These are phyloP conservation scores for Acmispon strigosus DNA, from an alignment of 306 rosid species.

Conservation along the genomic window DNA sequence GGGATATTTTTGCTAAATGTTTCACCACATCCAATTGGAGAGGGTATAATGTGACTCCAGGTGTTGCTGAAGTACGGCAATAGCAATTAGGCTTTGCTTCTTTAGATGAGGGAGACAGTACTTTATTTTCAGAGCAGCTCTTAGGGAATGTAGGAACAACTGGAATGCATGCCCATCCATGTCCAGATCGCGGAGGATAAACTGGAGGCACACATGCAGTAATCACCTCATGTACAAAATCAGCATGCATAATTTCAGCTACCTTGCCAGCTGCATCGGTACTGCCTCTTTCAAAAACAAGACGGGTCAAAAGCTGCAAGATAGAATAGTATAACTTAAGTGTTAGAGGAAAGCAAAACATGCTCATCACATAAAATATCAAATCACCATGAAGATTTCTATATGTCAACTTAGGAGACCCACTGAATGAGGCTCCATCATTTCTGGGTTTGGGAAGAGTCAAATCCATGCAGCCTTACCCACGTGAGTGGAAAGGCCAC, in stretches of 20 bases:
- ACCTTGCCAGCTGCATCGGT: conserved; percentile 95
- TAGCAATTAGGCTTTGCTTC: conserved; percentile 79
- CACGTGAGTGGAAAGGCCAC: background rate
- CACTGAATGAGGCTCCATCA: background rate
- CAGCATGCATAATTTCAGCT: conserved; percentile 94
- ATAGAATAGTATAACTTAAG: conserved; percentile 14
- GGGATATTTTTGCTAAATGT: conserved; percentile 93
- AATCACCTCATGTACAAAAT: conserved; percentile 94
- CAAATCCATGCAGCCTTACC: background rate
- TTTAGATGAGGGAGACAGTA: conserved; percentile 71
- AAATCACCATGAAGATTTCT: background rate
- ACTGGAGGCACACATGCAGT: conserved; percentile 98
- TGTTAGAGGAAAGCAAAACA: conserved; percentile 11
- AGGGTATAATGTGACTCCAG: conserved; percentile 85
- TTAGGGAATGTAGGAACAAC: conserved; percentile 64
- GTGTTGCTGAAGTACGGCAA: conserved; percentile 59
- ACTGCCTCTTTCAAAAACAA: conserved; percentile 95
- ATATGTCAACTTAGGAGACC: conserved; percentile 4
- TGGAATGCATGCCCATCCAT: conserved; percentile 98
- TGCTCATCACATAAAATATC: conserved; percentile 7
- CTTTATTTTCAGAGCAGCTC: conserved; percentile 73
- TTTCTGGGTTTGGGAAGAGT: background rate
- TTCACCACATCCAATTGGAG: conserved; percentile 86
- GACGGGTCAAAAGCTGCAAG: conserved; percentile 86
- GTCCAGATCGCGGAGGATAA: conserved; percentile 89